Evolutionary conservation across 352 stramenopile species (phyloP).

Genomic region (Peronospora farinosa): DNA sequence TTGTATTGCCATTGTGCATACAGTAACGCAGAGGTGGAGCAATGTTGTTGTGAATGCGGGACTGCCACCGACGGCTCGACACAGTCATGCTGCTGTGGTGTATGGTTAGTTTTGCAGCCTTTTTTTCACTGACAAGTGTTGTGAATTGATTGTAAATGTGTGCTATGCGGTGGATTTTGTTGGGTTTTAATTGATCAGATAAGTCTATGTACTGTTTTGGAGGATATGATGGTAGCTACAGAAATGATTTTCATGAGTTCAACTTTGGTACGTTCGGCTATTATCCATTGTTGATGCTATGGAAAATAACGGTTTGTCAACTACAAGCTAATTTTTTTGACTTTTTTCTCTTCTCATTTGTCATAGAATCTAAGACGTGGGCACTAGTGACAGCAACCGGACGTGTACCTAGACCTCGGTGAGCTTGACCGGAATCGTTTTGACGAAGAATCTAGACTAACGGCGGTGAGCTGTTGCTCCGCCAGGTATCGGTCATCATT

Average conservation of each 20-base stretch:
- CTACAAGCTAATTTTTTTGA: constrained; percentile 1
- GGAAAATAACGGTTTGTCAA: neutral
- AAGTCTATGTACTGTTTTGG: constrained; percentile 89
- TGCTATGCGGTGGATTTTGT: neutral
- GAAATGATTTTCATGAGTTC: constrained; percentile 96
- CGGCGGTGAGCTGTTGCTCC: neutral
- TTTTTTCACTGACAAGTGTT: neutral
- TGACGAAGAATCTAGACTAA: constrained; percentile 2
- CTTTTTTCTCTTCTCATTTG: neutral
- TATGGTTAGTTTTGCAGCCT: constrained; percentile 40
- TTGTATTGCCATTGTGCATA: constrained; percentile 1
- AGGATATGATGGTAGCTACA: constrained; percentile 92
- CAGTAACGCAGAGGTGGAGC: constrained; percentile 78
- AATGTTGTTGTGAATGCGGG: constrained; percentile 71
- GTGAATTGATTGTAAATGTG: neutral
- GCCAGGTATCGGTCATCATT: constrained; percentile 84
- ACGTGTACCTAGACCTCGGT: constrained; percentile 64
- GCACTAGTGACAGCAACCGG: constrained; percentile 72
- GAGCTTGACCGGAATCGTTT: neutral
- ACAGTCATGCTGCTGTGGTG: constrained; percentile 93
- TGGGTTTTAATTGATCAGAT: constrained; percentile 29
- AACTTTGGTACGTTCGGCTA: constrained; percentile 63
- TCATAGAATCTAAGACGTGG: constrained; percentile 80
- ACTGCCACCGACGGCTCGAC: constrained; percentile 86
- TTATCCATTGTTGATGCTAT: neutral